These are phyloP conservation scores for Monascus ruber DNA, from an alignment of 2,329 filamentous ascomycete genomes.

Conservation along the genomic window DNA sequence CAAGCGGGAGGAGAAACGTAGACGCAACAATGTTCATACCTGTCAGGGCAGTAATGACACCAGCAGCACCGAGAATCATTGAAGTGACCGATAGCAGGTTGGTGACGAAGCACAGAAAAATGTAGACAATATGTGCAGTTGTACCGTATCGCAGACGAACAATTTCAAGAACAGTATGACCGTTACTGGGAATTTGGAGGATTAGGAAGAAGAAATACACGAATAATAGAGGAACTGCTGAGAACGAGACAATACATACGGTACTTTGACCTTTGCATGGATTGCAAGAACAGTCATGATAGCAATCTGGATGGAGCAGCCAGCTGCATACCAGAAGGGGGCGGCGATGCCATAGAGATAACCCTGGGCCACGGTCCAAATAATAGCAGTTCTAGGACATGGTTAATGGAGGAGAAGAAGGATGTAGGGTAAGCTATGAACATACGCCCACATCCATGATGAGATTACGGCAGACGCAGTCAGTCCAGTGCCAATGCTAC, in stretches of 20 bases:
- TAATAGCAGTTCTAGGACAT: slow-evolving; percentile 12
- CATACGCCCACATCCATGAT: slow-evolving; percentile 9
- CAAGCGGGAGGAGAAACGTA: slow-evolving; percentile 34
- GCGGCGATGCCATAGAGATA: slow-evolving; percentile 46
- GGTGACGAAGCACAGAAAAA: slow-evolving; percentile 42
- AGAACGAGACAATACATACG: too few species aligned
- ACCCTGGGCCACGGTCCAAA: slow-evolving; percentile 41
- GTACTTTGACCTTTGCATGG: slow-evolving; percentile 37
- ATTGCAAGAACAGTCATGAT: slow-evolving; percentile 44
- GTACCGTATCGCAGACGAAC: slow-evolving; percentile 41
- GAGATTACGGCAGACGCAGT: slow-evolving; percentile 45
- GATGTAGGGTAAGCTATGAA: background rate
- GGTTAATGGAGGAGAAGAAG: too few species aligned
- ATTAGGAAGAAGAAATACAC: too few species aligned
- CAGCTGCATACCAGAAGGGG: slow-evolving; percentile 48
- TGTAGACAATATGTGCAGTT: slow-evolving; percentile 41
- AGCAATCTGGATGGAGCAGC: slow-evolving; percentile 45
- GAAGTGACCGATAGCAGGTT: slow-evolving; percentile 44
- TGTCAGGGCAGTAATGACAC: slow-evolving; percentile 31
- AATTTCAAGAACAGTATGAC: slow-evolving; percentile 44
- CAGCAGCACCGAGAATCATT: slow-evolving; percentile 39
- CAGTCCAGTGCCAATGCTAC: slow-evolving; percentile 39
- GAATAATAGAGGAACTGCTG: too few species aligned
- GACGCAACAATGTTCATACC: slow-evolving; percentile 42
- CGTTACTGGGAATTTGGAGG: slow-evolving; percentile 18